Evolutionary conservation across 192 early-diverging fungal genomes (phyloP), one percentile per base, ranked within the genome.

Genomic region (Blastocladiella britannica): DNA sequence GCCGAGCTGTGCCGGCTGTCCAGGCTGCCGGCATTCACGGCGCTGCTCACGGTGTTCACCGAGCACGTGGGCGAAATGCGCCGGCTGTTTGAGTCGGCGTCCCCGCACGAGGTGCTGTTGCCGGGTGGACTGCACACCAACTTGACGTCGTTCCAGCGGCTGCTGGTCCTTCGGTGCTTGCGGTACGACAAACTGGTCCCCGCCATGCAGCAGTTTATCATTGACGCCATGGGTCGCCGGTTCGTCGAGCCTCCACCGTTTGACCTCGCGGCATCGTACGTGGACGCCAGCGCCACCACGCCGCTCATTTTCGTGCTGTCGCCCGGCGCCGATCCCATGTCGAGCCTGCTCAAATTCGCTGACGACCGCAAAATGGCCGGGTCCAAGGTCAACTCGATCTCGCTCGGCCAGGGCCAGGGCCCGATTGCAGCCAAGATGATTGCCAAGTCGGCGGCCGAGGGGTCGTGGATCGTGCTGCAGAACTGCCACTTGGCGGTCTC

Each of bases 241-340:
- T 80, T 80, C 58, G 76, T 80, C 31, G 78, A 80, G 60, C 78
- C 78, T 9, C 78, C 78, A 8, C 76, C 75, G 25, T 80, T 80
- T 66, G 76, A 80, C 60, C 54, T 80, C 25, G 65, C 64, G 2
- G 76, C 68, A 47, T 75, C 72, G 64, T 80, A 64, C 58, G 76
- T 76, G 29, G 78, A 80, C 59, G 75, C 78, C 4, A 80, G 60
- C 63, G 61, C 71, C 55, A 64, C 67, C n/a, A 65, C 70, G 9
- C 73, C 78, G 8, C 60, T 80, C 12, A 72, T 80, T 7, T 80
- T 80, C 56, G 72, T 80, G 58, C 61, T 80, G 25, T 78, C 75
- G n/a, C 78, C 78, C 7, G 78, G 78, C 15, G 78, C 78, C 4
- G 78, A 80, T 64, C 78, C 78, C 4, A 80, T 80, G 71, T 67